Evolutionary conservation across 2,329 filamentous ascomycete genomes (phyloP).

Genomic region (Berkeleyomyces rouxiae): DNA sequence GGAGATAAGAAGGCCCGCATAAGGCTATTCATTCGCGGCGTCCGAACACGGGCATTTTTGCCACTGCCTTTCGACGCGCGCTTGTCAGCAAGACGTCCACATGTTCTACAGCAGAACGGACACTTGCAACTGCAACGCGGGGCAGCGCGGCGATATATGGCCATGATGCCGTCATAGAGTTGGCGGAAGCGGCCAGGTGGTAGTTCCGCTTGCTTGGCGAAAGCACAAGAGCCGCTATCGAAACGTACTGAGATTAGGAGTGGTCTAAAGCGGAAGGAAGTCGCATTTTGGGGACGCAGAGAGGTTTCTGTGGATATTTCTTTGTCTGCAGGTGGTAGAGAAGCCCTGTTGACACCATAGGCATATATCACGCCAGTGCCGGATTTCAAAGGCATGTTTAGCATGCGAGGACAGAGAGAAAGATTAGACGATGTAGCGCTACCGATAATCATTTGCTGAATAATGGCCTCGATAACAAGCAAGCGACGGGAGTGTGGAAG

Average conservation of each 20-base stretch:
- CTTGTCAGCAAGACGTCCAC: background rate
- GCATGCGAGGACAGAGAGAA: constrained; percentile 1
- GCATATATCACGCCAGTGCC: background rate
- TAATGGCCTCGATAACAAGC: background rate
- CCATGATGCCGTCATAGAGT: background rate
- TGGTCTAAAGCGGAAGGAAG: background rate
- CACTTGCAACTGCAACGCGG: background rate
- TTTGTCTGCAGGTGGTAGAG: background rate
- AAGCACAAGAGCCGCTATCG: background rate
- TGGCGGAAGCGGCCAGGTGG: background rate
- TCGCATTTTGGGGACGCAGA: background rate
- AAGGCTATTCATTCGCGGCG: background rate
- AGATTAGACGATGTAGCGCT: background rate
- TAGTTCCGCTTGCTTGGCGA: background rate
- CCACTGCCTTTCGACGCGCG: background rate
- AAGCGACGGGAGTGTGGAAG: background rate
- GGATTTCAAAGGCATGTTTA: background rate
- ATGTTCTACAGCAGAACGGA: constrained; percentile 4
- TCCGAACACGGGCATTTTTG: background rate
- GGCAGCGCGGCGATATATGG: background rate
- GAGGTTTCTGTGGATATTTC: background rate
- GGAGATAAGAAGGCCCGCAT: constrained; percentile 1
- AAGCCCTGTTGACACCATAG: background rate
- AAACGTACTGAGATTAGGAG: background rate
- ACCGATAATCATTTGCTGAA: constrained; percentile 1